These are phyloP conservation scores for Pichia sp. DNA, from an alignment of 1,139 yeast genomes.

Conservation along the genomic window DNA sequence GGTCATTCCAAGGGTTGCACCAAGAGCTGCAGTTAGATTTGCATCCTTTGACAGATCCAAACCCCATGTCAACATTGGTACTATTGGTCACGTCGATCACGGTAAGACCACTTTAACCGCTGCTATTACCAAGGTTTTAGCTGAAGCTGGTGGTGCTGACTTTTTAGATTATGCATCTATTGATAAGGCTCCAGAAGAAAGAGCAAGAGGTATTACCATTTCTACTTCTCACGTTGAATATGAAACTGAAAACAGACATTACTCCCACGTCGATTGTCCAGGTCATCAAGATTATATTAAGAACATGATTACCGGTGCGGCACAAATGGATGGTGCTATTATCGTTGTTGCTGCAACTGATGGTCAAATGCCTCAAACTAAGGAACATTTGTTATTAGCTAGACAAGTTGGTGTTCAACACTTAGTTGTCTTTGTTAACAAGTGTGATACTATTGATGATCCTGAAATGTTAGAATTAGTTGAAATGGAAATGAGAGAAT, in stretches of 20 bases:
- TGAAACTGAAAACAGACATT: conserved; percentile 87
- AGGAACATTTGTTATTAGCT: conserved; percentile 96
- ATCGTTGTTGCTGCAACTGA: conserved; percentile 99
- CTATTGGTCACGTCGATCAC: conserved; percentile 96
- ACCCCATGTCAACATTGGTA: conserved; percentile 95
- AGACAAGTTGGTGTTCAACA: conserved; percentile 99
- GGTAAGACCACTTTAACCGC: conserved; percentile 98
- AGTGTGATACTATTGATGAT: conserved; percentile 95
- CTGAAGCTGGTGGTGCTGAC: conserved; percentile 83
- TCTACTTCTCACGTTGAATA: conserved; percentile 97
- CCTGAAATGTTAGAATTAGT: conserved; percentile 99
- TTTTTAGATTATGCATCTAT: conserved; percentile 91
- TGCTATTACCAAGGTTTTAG: conserved; percentile 92
- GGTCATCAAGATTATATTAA: conserved; percentile 99
- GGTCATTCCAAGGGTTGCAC: conserved; percentile 13
- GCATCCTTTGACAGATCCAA: conserved; percentile 84
- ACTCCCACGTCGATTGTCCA: conserved; percentile 96
- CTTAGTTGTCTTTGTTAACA: conserved; percentile 95
- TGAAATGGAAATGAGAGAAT: conserved; percentile 99
- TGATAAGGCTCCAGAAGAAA: conserved; percentile 98
- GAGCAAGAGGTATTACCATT: conserved; percentile 99
- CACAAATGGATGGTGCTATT: conserved; percentile 99
- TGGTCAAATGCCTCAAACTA: conserved; percentile 99
- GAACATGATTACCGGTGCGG: conserved; percentile 99
- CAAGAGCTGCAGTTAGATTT: conserved; percentile 30